A percentile compares a stretch with the other conserved stretches of the same genome.
These are phyloP conservation scores for Salix suchowensis DNA, from an alignment of 345 rosid genomes.

Conservation along the genomic window DNA sequence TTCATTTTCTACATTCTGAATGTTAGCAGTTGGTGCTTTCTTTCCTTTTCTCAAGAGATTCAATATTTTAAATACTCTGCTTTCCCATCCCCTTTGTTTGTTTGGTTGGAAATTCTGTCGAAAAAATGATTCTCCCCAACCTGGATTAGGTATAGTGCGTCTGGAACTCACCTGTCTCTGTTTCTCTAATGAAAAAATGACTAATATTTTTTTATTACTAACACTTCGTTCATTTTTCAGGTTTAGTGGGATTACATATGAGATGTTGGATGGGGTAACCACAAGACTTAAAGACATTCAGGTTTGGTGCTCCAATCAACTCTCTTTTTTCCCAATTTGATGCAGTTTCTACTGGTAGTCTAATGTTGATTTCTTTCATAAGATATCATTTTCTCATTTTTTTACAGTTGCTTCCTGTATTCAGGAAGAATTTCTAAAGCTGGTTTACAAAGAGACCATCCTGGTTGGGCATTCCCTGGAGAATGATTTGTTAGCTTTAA, in stretches of 20 bases:
- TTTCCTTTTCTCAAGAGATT: neutral
- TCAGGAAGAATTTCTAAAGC: constrained; percentile 76
- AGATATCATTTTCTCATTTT: constrained; percentile 11
- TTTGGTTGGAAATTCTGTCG: no score
- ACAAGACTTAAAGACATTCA: constrained; percentile 81
- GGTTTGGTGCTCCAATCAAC: constrained; percentile 32
- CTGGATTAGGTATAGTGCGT: neutral
- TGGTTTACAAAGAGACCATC: constrained; percentile 77
- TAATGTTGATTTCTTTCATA: neutral
- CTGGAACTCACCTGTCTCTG: neutral
- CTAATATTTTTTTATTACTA: neutral
- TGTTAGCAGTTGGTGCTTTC: no score
- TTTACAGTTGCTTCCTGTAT: constrained; percentile 31
- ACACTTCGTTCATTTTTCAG: constrained; percentile 37
- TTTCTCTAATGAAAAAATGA: neutral
- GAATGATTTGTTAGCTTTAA: constrained; percentile 80
- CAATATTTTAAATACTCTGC: neutral
- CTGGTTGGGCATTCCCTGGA: constrained; percentile 96
- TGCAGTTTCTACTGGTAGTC: neutral
- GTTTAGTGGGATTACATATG: constrained; percentile 83
- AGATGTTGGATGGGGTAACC: constrained; percentile 73
- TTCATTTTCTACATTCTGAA: neutral
- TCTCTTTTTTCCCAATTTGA: neutral
- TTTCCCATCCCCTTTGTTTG: neutral
- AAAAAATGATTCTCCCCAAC: neutral